Base-by-base conservation (phyloP, 2,329 filamentous ascomycete species). In the Colletotrichum sp. region DNA sequence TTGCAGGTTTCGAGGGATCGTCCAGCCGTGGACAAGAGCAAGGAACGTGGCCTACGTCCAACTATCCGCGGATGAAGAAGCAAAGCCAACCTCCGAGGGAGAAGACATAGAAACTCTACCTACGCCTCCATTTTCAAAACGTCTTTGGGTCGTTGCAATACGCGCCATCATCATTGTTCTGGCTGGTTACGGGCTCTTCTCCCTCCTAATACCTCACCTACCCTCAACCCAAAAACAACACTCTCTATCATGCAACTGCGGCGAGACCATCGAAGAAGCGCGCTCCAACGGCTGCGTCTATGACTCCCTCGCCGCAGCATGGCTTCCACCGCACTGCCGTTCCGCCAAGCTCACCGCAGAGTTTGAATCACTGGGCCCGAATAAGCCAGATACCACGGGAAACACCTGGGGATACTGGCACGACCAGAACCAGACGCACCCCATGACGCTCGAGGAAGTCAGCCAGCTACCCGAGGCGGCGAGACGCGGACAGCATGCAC, bases 281-380 rank as follows among this genome's bases (percentile, higher is more conserved):
- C 44, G 74, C 5, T 9, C 78, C 3, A 71, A 80, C 6, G 75
- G 78, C 22, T 85, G 84, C 78, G 78, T 79, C 30, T 86, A 82
- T 77, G 84, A 85, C 72, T 78, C 81, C 7, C 77, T 85, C 16
- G 79, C 83, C 1, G 79, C 82, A 6, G 80, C 83, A 12, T 86
- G 84, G 84, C 79, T 86, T 3, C 84, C 83, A 5, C 72, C 77
- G 1, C 77, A 82, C 28, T 86, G 84, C 69, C 80, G 79, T 15
- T 83, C 85, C 72, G 78, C 82, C 12, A 81, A 83, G 32, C 79
- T 85, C 5, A 83, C 81, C 1, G 78, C 78, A 3, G 80, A 84
- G 68, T 86, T 85, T 66, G 81, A 85, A 3, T 68, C 44, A 1
- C 65, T 81, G 4, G 83, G 83, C 0, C 80, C 81, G 2, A 80